These are phyloP conservation scores for Alternaria ethzedia DNA, from an alignment of 2,329 filamentous ascomycete genomes.

Conservation along the genomic window DNA sequence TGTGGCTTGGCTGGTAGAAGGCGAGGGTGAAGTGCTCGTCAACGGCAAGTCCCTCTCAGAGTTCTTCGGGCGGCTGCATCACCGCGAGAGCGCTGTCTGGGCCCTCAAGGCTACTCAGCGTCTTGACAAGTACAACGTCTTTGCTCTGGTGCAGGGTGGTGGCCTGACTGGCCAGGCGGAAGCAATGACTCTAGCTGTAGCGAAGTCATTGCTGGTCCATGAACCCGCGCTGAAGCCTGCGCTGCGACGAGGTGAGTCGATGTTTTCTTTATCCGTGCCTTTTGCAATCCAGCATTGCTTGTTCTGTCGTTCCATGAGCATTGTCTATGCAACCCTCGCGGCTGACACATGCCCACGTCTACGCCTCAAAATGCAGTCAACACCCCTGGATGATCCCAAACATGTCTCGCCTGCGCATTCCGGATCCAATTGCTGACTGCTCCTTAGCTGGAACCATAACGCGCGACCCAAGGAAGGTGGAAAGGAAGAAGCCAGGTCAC, in stretches of 20 bases:
- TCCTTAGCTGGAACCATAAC: slow-evolving; percentile 85
- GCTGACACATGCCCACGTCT: slow-evolving; percentile 4
- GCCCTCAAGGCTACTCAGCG: slow-evolving; percentile 81
- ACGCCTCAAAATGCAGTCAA: slow-evolving; percentile 10
- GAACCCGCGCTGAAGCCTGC: slow-evolving; percentile 90
- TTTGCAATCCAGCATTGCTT: background rate
- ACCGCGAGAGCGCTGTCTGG: slow-evolving; percentile 94
- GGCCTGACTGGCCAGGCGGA: slow-evolving; percentile 96
- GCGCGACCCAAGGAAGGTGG: slow-evolving; percentile 87
- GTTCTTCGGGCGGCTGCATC: slow-evolving; percentile 85
- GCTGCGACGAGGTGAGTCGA: slow-evolving; percentile 80
- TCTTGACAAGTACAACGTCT: slow-evolving; percentile 96
- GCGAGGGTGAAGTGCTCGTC: slow-evolving; percentile 85
- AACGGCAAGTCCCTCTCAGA: slow-evolving; percentile 87
- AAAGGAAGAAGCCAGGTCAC: slow-evolving; percentile 97
- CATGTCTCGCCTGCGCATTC: slow-evolving; percentile 13
- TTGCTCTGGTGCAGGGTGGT: slow-evolving; percentile 82
- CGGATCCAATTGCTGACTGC: slow-evolving; percentile 51
- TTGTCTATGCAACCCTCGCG: slow-evolving; percentile 1
- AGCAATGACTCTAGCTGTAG: slow-evolving; percentile 87
- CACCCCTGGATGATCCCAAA: slow-evolving; percentile 10
- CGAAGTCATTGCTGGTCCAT: slow-evolving; percentile 85
- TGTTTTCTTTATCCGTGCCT: background rate
- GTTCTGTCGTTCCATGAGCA: background rate
- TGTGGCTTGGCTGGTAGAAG: slow-evolving; percentile 87